Conservation (phyloP, 176 grass and related monocot genomes). For the Triticum turgidum region DNA sequence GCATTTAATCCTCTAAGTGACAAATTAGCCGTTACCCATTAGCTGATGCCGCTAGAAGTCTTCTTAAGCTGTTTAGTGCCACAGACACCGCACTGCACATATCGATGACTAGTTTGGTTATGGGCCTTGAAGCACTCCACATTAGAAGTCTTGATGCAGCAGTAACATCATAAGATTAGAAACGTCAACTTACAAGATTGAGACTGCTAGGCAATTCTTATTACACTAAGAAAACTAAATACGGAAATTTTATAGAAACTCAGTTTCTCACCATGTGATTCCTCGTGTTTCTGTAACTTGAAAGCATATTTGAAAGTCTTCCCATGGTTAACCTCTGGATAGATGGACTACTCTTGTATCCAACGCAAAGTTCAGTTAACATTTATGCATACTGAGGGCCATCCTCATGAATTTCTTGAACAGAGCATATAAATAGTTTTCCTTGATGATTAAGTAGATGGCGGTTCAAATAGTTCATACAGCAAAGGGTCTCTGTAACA, state of each 20-base stretch:
- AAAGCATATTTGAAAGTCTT: conserved; percentile 59
- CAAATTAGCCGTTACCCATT: too few species aligned
- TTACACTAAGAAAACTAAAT: conserved; percentile 8
- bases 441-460: too few species aligned
- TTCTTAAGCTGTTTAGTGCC: too few species aligned
- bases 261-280: conserved; percentile 66
- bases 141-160: conserved; percentile 13
- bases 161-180: conserved; percentile 26
- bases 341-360: conserved; percentile 46
- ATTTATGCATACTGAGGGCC: background rate
- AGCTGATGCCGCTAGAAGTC: too few species aligned
- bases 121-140: conserved; percentile 15
- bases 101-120: conserved; percentile 45
- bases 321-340: conserved; percentile 48
- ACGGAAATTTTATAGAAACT: background rate
- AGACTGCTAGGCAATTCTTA: background rate
- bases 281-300: conserved; percentile 59
- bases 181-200: too few species aligned
- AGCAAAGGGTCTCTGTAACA: too few species aligned
- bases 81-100: conserved; percentile 14
- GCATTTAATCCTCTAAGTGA: too few species aligned
- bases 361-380: too few species aligned
- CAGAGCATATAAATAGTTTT: background rate
- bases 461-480: too few species aligned
- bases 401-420: too few species aligned